Evolutionary conservation across 331 rosid genomes (phyloP).

Genomic region (Acacia concinna): DNA sequence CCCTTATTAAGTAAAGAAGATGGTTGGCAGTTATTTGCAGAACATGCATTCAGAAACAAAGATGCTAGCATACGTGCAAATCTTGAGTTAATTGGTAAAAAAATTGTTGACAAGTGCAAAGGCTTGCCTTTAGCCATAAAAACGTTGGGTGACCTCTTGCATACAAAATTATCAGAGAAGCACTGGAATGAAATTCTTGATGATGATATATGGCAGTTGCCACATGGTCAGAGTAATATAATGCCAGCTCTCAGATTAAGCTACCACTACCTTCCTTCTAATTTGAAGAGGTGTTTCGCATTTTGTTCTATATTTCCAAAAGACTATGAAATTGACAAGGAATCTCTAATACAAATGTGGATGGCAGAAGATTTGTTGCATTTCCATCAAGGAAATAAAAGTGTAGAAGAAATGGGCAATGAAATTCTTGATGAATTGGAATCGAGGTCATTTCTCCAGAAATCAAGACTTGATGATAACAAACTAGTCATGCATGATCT

Average conservation of each 20-base stretch:
- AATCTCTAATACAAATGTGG: neutral
- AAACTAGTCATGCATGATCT: constrained; percentile 33
- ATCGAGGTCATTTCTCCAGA: neutral
- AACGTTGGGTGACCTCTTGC: neutral
- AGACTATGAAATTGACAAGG: neutral
- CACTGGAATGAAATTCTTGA: neutral
- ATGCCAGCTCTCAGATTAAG: neutral
- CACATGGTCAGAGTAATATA: neutral
- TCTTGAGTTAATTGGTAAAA: neutral
- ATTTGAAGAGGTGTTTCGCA: constrained; percentile 2
- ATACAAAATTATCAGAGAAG: neutral
- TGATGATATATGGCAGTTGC: neutral
- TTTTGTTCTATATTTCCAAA: neutral
- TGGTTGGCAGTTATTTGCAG: neutral
- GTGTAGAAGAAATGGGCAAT: neutral
- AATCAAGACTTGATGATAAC: neutral
- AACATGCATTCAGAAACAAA: neutral
- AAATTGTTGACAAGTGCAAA: neutral
- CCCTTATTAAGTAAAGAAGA: neutral
- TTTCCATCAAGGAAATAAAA: neutral
- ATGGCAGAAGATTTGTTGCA: constrained; percentile 2
- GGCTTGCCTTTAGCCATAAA: neutral
- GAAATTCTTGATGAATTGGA: neutral
- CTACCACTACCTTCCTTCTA: constrained; percentile 18
- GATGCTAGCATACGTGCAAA: neutral